Conservation (phyloP, 805 yeast genomes). For the Starmerella kuoi region DNA sequence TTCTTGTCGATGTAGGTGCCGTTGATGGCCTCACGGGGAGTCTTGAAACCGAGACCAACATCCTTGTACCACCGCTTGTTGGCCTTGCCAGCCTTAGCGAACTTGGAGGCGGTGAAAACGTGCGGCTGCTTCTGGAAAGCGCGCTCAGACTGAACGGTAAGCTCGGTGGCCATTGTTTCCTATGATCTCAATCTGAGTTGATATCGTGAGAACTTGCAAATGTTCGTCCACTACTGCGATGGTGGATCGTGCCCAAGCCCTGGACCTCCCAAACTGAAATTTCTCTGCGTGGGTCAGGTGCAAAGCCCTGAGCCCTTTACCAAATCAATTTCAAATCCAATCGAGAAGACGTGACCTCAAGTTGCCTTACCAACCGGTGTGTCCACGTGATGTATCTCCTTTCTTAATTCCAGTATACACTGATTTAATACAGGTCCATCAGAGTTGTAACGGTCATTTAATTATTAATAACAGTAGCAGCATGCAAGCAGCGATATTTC, state of each 20-base stretch:
- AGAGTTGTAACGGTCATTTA: no score
- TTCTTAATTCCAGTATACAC: no score
- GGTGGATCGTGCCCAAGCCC: background rate
- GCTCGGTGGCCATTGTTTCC: constrained; percentile 84
- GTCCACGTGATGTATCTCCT: no score
- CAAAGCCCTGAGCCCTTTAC: constrained; percentile 19
- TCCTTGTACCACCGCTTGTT: constrained; percentile 99
- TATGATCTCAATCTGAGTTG: constrained; percentile 16
- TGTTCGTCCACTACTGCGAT: background rate
- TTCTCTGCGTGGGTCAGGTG: constrained; percentile 8
- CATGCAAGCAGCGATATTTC: no score
- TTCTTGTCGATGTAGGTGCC: constrained; percentile 99
- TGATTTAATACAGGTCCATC: no score
- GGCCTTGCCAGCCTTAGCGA: constrained; percentile 89
- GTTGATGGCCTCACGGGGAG: constrained; percentile 97
- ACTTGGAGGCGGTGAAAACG: constrained; percentile 99
- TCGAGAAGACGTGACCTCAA: no score
- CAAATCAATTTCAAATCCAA: constrained; percentile 4
- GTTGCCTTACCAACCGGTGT: no score
- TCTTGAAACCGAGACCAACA: constrained; percentile 99
- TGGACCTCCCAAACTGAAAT: constrained; percentile 11
- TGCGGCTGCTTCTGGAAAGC: constrained; percentile 99
- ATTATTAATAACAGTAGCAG: no score
- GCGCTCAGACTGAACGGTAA: constrained; percentile 99
- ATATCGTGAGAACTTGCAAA: constrained; percentile 16